phyloP scores from a whole-genome alignment of 2,329 filamentous ascomycete genomes.

The Phialophora macrospora region DNA sequence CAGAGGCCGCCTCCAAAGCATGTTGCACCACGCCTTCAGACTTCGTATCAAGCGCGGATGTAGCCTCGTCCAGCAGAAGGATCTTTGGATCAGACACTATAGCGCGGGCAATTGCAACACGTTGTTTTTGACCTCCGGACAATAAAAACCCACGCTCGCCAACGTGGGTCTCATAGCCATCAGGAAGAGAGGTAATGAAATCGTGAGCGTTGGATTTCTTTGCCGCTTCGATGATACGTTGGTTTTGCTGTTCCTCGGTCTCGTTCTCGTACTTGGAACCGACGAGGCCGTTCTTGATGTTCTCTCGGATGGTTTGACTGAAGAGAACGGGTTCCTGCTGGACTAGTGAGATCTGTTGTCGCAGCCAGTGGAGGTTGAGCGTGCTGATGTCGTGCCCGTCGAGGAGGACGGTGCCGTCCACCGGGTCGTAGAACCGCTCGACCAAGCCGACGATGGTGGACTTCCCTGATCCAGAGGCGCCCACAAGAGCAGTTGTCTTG shows the following conservation, averaged over 20 bases:
- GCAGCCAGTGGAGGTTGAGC: conserved; percentile 86
- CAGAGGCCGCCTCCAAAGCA: conserved; percentile 81
- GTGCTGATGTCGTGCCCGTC: conserved; percentile 81
- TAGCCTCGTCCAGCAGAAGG: conserved; percentile 91
- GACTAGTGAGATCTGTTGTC: conserved; percentile 89
- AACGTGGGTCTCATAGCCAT: conserved; percentile 93
- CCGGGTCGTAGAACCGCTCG: conserved; percentile 91
- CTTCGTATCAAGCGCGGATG: conserved; percentile 89
- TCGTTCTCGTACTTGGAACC: conserved; percentile 77
- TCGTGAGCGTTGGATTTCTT: conserved; percentile 93
- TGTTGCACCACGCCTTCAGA: conserved; percentile 94
- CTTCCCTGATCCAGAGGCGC: conserved; percentile 92
- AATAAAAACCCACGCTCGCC: conserved; percentile 91
- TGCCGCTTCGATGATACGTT: conserved; percentile 78
- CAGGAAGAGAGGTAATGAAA: conserved; percentile 79
- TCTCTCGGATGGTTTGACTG: conserved; percentile 83
- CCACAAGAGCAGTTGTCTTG: conserved; percentile 90
- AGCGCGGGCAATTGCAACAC: conserved; percentile 90
- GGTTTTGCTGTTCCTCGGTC: conserved; percentile 68
- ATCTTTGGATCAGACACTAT: conserved; percentile 91
- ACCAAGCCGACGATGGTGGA: conserved; percentile 91
- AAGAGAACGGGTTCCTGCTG: conserved; percentile 93
- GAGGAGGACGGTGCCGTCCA: conserved; percentile 75
- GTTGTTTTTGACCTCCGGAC: conserved; percentile 94
- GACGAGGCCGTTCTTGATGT: conserved; percentile 88